Base-by-base conservation (phyloP, 371 early-diverging fungal genomes). In the Neoconidiobolus thromboides region DNA sequence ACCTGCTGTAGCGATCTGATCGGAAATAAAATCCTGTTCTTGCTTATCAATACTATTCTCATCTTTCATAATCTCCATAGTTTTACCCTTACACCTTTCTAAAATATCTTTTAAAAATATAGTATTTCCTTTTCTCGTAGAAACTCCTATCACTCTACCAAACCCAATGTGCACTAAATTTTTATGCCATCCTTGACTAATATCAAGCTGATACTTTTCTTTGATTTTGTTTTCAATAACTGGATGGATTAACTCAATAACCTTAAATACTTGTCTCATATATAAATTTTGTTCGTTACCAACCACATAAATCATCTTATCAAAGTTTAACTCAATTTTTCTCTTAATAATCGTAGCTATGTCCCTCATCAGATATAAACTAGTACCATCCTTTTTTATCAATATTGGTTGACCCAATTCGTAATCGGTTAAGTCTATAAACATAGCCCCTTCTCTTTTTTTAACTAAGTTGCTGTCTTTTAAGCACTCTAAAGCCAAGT, bases 91-190 rank as follows among this genome's bases (percentile, higher is more conserved):
- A 39, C 91, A 83, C 3, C 80, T 77, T 62, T 89, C 83, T 44
- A 99, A 73, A 52, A 99, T 91, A 65, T 99, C 99, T 61, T 95
- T 83, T 52, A 99, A 74, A 71, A 98, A 97, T 1, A 98, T 89
- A 1, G 85, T 98, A 0, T 80, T 88, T 12, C 99, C 99, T 62
- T 83, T 86, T 54, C 99, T 80, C 4, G 99, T 99, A 38, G 87
- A 89, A 96, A 99, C 96, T 63, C 92, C 89, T 43, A 85, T 80
- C 43, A 99, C 89, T 65, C 91, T 76, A 12, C 99, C 99, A 70
- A 91, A 98, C 38, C 76, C 76, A 60, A 96, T 77, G 73, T 99
- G 99, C 55, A 80, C 68, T 55, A 93, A 76, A n/a, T 75, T 64
- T 10, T 73, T 62, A 58, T 78, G 73, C 76, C 83, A 85, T 3